Base-by-base conservation (phyloP, 352 stramenopile genomes). In the Saprolegnia parasitica region DNA sequence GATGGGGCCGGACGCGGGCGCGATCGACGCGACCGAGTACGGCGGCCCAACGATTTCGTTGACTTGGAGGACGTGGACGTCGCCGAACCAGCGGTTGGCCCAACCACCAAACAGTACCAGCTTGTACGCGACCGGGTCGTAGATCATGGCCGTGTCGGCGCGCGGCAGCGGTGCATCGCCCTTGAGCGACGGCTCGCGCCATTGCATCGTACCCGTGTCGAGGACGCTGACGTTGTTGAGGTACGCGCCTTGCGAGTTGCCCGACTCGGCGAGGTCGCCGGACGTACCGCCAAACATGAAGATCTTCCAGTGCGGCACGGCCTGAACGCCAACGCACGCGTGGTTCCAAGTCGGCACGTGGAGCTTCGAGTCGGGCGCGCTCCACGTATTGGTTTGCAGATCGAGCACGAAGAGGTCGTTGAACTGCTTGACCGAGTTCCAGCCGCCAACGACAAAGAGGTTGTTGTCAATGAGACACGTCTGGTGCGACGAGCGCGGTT, bases 271-370 rank as follows among this genome's bases (percentile, higher is more conserved):
- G 3, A 98, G 74, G 73, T 98, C 91, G 13, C 96, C 95, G 50
- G 89, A 97, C 75, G 98, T 98, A 40, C 96, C 96, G 58, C 96
- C 96, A 77, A 98, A 99, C 63, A 98, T 83, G 71, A 99, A 99
- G 2, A 99, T 81, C 74, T 99, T 98, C 94, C 95, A 98, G 76
- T 98, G 77, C 4, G 96, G 96, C n/a, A 99, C 96, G 35, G 96
- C 95, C 21, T 85, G 83, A 10, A 98, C 93, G 46, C 86, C 91
- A 13, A 98, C 86, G 42, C 94, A 96, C 20, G 93, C 88, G 78
- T 98, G 96, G 73, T 98, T 98, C 96, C 96, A 99, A 35, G 87
- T 95, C 5, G 89, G 88, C 15, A 81, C 77, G 20, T 76, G 77
- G 24, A 92, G 63, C 21, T 76, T 75, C 45, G 82, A 78, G 11